Conservation (phyloP, 129 eudicot genomes). For the Lactuca saligna region DNA sequence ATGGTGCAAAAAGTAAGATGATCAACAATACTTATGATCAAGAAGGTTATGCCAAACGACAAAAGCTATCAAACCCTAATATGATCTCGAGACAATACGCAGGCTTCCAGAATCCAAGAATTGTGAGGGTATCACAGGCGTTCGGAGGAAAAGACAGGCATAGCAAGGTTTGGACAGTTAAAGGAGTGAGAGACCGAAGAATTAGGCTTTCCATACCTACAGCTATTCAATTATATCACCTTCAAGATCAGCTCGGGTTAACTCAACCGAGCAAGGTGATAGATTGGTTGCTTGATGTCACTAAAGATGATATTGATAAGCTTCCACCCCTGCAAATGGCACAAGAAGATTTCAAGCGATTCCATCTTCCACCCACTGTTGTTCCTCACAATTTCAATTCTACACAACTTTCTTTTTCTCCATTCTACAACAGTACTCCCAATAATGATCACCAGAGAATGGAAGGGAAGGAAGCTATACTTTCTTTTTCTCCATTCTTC, state of each 20-base stretch:
- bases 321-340: conserved; percentile 79
- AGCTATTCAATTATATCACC: conserved; percentile 62
- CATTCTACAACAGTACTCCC: conserved; percentile 17
- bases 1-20: conserved; percentile 40
- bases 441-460: conserved; percentile 18
- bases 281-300: conserved; percentile 73
- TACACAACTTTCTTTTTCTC: conserved; percentile 31
- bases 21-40: conserved; percentile 43
- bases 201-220: conserved; percentile 70
- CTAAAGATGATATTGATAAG: conserved; percentile 61
- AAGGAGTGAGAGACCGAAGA: conserved; percentile 75
- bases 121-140: conserved; percentile 53
- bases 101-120: conserved; percentile 62
- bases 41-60: conserved; percentile 27
- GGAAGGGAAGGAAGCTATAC: conserved; percentile 29
- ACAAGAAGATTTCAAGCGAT: conserved; percentile 40
- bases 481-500: conserved; percentile 34
- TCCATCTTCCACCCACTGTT: conserved; percentile 30
- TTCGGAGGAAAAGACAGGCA: conserved; percentile 84
- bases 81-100: conserved; percentile 52
- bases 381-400: conserved; percentile 23
- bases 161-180: conserved; percentile 76
- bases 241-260: conserved; percentile 70
- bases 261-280: conserved; percentile 84
- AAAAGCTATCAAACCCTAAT: conserved; percentile 25